Conservation (phyloP, 2,329 filamentous ascomycete genomes). For the Phaeosphaeriaceae sp. region DNA sequence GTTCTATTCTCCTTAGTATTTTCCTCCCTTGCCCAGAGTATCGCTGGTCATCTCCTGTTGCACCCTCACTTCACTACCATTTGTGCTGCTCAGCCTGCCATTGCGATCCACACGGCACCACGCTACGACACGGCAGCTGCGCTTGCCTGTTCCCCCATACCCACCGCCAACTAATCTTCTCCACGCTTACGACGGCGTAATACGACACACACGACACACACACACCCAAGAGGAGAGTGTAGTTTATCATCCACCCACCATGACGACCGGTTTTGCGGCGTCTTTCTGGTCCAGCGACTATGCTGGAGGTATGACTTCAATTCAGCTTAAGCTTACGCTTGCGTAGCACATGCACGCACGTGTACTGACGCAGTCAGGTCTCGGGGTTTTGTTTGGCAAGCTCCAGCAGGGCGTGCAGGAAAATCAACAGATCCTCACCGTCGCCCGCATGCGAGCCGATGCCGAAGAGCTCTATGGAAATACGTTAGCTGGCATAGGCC, state of each 20-base stretch:
- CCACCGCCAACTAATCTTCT: slow-evolving; percentile 18
- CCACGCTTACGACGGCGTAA: slow-evolving; percentile 33
- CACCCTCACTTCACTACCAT: not conserved
- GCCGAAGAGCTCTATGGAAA: slow-evolving; percentile 90
- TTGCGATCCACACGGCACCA: not conserved
- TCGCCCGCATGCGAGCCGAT: slow-evolving; percentile 93
- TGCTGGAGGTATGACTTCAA: slow-evolving; percentile 78
- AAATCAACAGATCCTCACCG: slow-evolving; percentile 89
- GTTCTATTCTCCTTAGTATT: not conserved
- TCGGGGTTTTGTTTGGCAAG: slow-evolving; percentile 94
- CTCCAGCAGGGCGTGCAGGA: slow-evolving; percentile 95
- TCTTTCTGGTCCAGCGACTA: slow-evolving; percentile 99
- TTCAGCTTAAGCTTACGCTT: slow-evolving; percentile 5
- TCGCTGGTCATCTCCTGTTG: not conserved
- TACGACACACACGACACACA: not conserved
- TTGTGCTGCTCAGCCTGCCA: not conserved
- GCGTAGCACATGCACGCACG: slow-evolving; percentile 12
- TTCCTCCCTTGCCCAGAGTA: not conserved
- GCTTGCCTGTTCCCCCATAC: slow-evolving; percentile 35
- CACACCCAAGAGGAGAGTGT: not conserved
- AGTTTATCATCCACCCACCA: slow-evolving; percentile 23
- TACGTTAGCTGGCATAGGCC: slow-evolving; percentile 79
- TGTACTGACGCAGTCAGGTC: slow-evolving; percentile 57
- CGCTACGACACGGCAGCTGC: slow-evolving; percentile 17
- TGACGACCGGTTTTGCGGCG: slow-evolving; percentile 73